A percentile compares a stretch with the other conserved stretches of the same genome.
These are phyloP conservation scores for Arxiozyma slooffiae DNA, from an alignment of 1,139 yeast genomes.

Conservation along the genomic window DNA sequence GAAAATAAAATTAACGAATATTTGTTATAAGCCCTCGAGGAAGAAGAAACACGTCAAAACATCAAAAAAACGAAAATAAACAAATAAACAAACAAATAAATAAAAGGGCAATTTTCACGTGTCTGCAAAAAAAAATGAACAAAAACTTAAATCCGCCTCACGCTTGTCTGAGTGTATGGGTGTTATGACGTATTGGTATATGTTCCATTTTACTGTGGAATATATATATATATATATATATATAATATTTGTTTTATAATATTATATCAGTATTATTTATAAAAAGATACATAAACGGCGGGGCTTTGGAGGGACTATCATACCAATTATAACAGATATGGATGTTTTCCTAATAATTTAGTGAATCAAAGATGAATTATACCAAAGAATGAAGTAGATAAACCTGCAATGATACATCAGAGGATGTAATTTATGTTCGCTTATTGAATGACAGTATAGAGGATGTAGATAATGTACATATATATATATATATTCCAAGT, in stretches of 20 bases:
- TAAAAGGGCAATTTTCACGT: not conserved
- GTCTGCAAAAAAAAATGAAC: not conserved
- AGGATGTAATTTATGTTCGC: constrained; percentile 18
- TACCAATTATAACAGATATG: constrained; percentile 30
- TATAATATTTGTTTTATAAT: too few species aligned
- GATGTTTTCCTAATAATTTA: constrained; percentile 27
- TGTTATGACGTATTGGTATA: too few species aligned
- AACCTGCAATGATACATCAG: constrained; percentile 21
- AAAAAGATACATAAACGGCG: not conserved
- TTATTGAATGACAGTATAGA: constrained; percentile 39
- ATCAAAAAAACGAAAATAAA: too few species aligned
- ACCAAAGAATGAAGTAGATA: constrained; percentile 28
- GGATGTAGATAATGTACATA: constrained; percentile 85
- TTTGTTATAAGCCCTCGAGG: not conserved
- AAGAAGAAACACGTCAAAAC: not conserved
- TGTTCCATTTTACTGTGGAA: too few species aligned
- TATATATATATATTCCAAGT: constrained; percentile 85
- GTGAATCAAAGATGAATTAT: constrained; percentile 30
- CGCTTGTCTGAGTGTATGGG: not conserved
- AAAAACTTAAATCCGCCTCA: not conserved
- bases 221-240: too few species aligned
- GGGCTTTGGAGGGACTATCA: constrained; percentile 28
- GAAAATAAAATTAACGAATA: too few species aligned
- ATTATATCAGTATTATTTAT: not conserved
- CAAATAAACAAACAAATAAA: not conserved